Evolutionary conservation across 768 basidiomycete genomes (phyloP).

Genomic region (Amanita subjunquillea): DNA sequence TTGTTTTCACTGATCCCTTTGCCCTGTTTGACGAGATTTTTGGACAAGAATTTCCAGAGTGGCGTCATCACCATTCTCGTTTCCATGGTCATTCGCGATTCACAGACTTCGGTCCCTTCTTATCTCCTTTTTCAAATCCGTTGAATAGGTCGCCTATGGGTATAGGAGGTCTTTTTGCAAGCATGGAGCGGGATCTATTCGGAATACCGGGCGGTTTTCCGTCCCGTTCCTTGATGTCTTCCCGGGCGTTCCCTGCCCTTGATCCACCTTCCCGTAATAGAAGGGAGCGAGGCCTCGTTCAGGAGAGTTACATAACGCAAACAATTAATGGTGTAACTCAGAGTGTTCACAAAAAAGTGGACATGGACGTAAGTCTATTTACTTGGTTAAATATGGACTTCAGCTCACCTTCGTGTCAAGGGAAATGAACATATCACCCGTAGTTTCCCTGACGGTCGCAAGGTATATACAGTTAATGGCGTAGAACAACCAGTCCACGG

Average conservation of each 20-base stretch:
- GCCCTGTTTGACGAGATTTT: slow-evolving; percentile 66
- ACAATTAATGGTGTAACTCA: slow-evolving; percentile 63
- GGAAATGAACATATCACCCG: slow-evolving; percentile 69
- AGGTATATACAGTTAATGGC: slow-evolving; percentile 61
- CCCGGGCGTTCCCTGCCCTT: slow-evolving; percentile 16
- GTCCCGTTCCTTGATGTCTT: slow-evolving; percentile 10
- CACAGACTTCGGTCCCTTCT: slow-evolving; percentile 18
- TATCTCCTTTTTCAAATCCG: slow-evolving; percentile 11
- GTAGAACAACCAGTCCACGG: slow-evolving; percentile 32
- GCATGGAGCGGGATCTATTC: slow-evolving; percentile 22
- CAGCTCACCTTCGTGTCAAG: slow-evolving; percentile 21
- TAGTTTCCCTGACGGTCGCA: slow-evolving; percentile 55
- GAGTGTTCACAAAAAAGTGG: slow-evolving; percentile 41
- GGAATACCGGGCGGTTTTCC: slow-evolving; percentile 13
- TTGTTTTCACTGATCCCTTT: slow-evolving; percentile 67
- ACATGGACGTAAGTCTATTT: slow-evolving; percentile 40
- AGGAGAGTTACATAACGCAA: slow-evolving; percentile 46
- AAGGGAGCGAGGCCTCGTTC: slow-evolving; percentile 20
- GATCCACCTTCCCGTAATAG: slow-evolving; percentile 19
- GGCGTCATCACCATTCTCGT: slow-evolving; percentile 17
- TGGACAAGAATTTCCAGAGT: slow-evolving; percentile 28
- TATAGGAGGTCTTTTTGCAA: slow-evolving; percentile 20
- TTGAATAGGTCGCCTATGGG: slow-evolving; percentile 22
- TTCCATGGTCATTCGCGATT: slow-evolving; percentile 3
- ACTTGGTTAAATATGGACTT: not conserved